Evolutionary conservation across 2,329 filamentous ascomycete genomes (phyloP), one percentile per base, ranked within the genome.

Genomic region (Verticillium tricorpus): DNA sequence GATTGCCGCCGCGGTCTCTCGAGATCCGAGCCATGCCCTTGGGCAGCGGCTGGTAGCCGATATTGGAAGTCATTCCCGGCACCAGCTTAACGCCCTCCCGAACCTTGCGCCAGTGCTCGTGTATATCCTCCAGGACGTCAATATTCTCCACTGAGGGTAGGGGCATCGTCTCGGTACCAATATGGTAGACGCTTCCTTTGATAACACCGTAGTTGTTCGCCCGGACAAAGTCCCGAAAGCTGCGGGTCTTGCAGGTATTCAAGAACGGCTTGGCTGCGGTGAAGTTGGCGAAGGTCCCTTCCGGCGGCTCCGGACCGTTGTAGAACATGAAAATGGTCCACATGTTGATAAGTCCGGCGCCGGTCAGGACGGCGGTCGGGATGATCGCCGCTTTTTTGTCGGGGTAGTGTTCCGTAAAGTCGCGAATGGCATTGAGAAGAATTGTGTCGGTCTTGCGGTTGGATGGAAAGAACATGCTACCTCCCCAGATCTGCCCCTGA

Each of bases 281-380:
- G 70, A 89, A 89, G 61, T 81, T 80, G 61, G 80, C 76, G 62
- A 89, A 89, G 2, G 83, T 78, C 5, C 76, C 80, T 1, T 74
- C 68, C 0, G 86, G 85, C 0, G 80, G 80, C 58, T 73, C 71
- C 0, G 80, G 78, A 1, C 83, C 86, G 69, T 89, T 83, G 70
- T 88, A 89, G 74, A 86, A 88, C 39, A 86, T 69, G 71, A 88
- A 88, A 63, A 89, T 71, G 62, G 85, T 78, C 83, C 84, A 87
- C 22, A 82, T 75, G 63, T 86, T 77, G 56, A 85, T 66, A 0
- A 80, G 62, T 12, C 76, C 75, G 2, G 77, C 69, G 3, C 74
- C 65, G 0, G 78, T 77, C 17, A 80, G 74, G 67, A 85, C 78
- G 2, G 79, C 77, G 0, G 84, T 88, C 56, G 83, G 71, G 64